Evolutionary conservation across 148 eudicot species (phyloP).

Genomic region (Rhododendron ovatum): DNA sequence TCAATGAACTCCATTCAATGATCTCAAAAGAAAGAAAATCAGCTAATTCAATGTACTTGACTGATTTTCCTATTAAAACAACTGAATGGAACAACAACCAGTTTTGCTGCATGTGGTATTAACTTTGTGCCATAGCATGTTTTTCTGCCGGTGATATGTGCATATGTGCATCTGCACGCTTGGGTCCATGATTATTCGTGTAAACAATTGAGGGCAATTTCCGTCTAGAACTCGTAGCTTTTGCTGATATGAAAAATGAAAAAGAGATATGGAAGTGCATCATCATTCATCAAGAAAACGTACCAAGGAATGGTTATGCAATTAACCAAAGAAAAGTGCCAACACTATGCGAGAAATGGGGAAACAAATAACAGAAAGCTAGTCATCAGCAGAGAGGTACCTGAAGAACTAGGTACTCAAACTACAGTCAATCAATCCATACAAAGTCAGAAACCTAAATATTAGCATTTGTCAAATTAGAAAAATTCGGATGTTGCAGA

Average conservation of each 20-base stretch:
- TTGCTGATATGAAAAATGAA: not conserved
- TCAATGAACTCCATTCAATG: not conserved
- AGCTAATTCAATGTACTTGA: not conserved
- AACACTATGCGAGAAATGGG: not conserved
- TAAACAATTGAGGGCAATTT: not conserved
- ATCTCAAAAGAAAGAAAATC: not conserved
- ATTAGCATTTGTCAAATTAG: not conserved
- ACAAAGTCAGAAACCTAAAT: constrained; percentile 5
- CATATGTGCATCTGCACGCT: not conserved
- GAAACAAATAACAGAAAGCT: not conserved
- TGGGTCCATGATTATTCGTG: not conserved
- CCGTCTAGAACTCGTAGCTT: too few relatives aligned
- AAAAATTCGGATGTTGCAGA: not conserved
- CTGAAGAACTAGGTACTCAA: not conserved
- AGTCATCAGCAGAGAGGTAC: not conserved
- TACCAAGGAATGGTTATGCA: not conserved
- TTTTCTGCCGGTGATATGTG: not conserved
- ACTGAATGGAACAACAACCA: not conserved
- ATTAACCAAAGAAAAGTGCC: not conserved
- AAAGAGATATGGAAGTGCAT: not conserved
- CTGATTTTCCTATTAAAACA: not conserved
- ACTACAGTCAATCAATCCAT: not conserved
- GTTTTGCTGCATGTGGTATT: not conserved
- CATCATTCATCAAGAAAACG: not conserved
- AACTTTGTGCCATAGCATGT: not conserved